These are phyloP conservation scores for Oryza rufipogon DNA, from an alignment of 176 grass and related monocot species.

Conservation along the genomic window DNA sequence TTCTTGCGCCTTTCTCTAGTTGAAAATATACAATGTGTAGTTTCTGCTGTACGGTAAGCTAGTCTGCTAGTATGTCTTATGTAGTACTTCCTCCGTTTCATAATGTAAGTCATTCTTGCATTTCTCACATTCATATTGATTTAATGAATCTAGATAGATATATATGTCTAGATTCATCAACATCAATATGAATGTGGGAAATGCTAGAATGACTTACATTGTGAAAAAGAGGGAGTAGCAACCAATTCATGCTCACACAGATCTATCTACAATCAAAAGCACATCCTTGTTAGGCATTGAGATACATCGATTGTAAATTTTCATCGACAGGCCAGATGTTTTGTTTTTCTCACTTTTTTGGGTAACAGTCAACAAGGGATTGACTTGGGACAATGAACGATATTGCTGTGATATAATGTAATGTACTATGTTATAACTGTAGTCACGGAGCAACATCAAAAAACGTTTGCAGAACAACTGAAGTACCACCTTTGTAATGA, in stretches of 20 bases:
- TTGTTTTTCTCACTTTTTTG: not conserved
- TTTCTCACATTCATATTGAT: no score
- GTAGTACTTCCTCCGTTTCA: not conserved
- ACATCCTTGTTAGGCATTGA: not conserved
- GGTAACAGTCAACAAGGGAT: not conserved
- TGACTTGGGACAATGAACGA: not conserved
- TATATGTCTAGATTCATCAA: no score
- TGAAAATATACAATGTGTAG: not conserved
- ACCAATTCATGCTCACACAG: slow-evolving; percentile 13
- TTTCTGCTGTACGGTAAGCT: slow-evolving; percentile 42
- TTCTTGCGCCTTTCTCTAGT: not conserved
- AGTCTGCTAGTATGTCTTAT: slow-evolving; percentile 6
- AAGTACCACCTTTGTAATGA: not conserved
- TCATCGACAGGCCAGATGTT: not conserved
- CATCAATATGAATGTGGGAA: no score
- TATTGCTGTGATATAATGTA: not conserved
- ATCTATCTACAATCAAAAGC: not conserved
- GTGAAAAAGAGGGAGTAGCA: not conserved
- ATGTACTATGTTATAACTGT: not conserved
- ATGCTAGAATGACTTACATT: no score
- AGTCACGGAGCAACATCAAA: not conserved
- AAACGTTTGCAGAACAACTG: no score
- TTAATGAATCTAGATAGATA: no score
- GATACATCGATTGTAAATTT: slow-evolving; percentile 42
- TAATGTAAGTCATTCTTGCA: no score